Evolutionary conservation across 2,329 filamentous ascomycete genomes (phyloP).

Genomic region (Acrodontium crateriforme): DNA sequence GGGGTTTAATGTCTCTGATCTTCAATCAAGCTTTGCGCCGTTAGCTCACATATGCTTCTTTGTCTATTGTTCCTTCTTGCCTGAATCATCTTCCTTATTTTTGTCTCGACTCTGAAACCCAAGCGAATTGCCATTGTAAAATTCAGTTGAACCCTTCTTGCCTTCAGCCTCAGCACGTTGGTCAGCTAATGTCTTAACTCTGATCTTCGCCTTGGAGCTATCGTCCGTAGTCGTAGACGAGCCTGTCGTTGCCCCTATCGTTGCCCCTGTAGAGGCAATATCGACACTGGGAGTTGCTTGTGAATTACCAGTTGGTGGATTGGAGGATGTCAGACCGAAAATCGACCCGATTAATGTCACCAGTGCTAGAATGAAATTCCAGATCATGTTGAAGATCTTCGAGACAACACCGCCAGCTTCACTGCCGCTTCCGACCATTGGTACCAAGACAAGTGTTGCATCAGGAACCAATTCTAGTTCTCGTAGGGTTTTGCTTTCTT

Average conservation of each 20-base stretch:
- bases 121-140: slow-evolving; percentile 89
- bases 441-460: slow-evolving; percentile 70
- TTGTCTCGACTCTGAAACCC: slow-evolving; percentile 38
- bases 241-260: slow-evolving; percentile 8
- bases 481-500: slow-evolving; percentile 55
- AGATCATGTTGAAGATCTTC: slow-evolving; percentile 5
- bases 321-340: too few species aligned
- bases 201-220: slow-evolving; percentile 15
- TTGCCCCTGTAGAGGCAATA: slow-evolving; percentile 9
- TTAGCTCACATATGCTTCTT: too few species aligned
- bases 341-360: neutral
- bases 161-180: slow-evolving; percentile 23
- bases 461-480: slow-evolving; percentile 64
- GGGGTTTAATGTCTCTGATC: too few species aligned
- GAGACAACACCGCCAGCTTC: slow-evolving; percentile 16
- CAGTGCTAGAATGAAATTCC: slow-evolving; percentile 1
- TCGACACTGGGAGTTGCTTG: slow-evolving; percentile 4
- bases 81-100: slow-evolving; percentile 33
- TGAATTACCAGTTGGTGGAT: slow-evolving; percentile 1
- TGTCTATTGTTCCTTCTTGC: neutral
- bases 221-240: slow-evolving; percentile 1
- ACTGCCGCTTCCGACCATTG: slow-evolving; percentile 39
- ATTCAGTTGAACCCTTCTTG: slow-evolving; percentile 43
- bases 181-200: slow-evolving; percentile 34
- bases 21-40: too few species aligned